A percentile compares a stretch with the other conserved stretches of the same genome.
Conservation (phyloP, 179 eudicot species). For the Beta lomatogona region DNA sequence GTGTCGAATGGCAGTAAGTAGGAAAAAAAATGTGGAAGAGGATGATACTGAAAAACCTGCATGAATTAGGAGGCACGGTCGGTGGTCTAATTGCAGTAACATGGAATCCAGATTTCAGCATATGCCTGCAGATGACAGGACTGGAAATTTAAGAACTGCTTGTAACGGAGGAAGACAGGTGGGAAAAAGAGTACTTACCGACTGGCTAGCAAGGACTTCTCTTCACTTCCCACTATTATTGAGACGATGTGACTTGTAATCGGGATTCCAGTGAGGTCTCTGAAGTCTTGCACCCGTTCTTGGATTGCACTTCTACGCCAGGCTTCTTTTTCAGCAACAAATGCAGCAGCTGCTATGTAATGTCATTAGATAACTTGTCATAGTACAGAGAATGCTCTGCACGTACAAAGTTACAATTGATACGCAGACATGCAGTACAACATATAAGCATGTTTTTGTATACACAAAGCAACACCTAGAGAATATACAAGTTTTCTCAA, state of each 20-base stretch:
- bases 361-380: slow-evolving; percentile 21
- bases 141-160: slow-evolving; percentile 19
- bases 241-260: slow-evolving; percentile 90
- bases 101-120: slow-evolving; percentile 84
- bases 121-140: slow-evolving; percentile 50
- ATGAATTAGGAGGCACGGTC: slow-evolving; percentile 90
- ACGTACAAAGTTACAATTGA: not conserved
- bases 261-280: slow-evolving; percentile 68
- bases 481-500: not conserved
- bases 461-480: not conserved
- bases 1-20: not conserved
- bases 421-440: not conserved
- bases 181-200: slow-evolving; percentile 44
- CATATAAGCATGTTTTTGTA: not conserved
- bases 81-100: slow-evolving; percentile 97
- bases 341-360: slow-evolving; percentile 71
- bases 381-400: slow-evolving; percentile 1
- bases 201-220: slow-evolving; percentile 82
- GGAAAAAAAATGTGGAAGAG: not conserved
- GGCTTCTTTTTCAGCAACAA: slow-evolving; percentile 75
- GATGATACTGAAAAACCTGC: slow-evolving; percentile 61
- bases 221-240: slow-evolving; percentile 85
- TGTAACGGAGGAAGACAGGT: not conserved
- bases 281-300: slow-evolving; percentile 81
- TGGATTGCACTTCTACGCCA: slow-evolving; percentile 88